These are phyloP conservation scores for Cryoendolithus antarcticus DNA, from an alignment of 2,329 filamentous ascomycete genomes.

Conservation along the genomic window DNA sequence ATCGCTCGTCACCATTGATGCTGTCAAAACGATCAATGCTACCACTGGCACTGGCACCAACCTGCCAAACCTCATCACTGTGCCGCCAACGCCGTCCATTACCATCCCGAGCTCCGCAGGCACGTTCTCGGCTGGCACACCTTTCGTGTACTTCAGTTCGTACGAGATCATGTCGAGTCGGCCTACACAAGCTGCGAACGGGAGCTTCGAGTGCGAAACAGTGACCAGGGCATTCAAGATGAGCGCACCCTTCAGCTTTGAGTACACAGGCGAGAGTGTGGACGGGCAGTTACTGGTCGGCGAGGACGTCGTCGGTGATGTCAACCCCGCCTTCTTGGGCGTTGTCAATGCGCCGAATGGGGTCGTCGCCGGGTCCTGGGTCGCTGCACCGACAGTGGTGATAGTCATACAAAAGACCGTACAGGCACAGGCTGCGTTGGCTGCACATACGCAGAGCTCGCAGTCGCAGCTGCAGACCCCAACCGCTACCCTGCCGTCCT, in stretches of 20 bases:
- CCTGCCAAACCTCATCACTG: conserved; percentile 17
- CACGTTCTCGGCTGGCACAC: conserved; percentile 20
- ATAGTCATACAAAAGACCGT: conserved; percentile 30
- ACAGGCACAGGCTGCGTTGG: conserved; percentile 11
- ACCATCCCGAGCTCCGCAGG: conserved; percentile 13
- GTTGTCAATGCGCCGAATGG: conserved; percentile 11
- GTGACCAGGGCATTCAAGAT: conserved; percentile 25
- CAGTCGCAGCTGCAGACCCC: conserved; percentile 10
- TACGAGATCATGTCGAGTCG: conserved; percentile 29
- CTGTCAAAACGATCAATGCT: conserved; percentile 14
- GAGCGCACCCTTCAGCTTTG: conserved; percentile 23
- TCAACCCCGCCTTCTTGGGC: conserved; percentile 22
- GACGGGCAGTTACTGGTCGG: conserved; percentile 8
- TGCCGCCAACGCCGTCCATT: conserved; percentile 17
- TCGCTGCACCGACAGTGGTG: conserved; percentile 30
- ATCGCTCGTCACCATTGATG: conserved; percentile 18
- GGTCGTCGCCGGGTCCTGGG: conserved; percentile 23
- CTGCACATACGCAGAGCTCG: conserved; percentile 5
- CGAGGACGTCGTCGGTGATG: conserved; percentile 20
- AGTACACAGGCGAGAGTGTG: conserved; percentile 21
- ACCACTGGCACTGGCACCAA: conserved; percentile 15
- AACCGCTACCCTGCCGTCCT: conserved; percentile 14
- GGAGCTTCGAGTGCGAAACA: conserved; percentile 19
- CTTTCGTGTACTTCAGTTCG: conserved; percentile 31
- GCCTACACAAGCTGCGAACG: conserved; percentile 14